Conservation (phyloP, 768 basidiomycete species). For the Kwoniella sp. region DNA sequence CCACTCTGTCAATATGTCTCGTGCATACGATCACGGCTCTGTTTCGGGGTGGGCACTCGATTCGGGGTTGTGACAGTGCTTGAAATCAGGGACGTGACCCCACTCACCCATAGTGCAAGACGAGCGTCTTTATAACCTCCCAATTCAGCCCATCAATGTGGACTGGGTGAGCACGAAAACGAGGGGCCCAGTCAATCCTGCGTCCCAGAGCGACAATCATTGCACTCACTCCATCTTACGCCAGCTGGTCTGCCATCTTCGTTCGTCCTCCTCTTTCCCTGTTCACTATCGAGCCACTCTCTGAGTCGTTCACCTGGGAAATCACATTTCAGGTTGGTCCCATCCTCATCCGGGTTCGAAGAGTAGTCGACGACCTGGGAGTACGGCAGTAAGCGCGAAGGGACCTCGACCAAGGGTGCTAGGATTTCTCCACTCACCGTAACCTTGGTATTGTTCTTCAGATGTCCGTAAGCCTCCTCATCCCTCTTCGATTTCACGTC, state of each 20-base stretch:
- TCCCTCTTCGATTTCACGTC: conserved; percentile 50
- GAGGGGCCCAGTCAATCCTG: background rate
- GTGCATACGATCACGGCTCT: too few relatives aligned
- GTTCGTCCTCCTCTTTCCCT: conserved; percentile 25
- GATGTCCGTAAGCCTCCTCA: conserved; percentile 48
- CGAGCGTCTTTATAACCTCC: conserved; percentile 52
- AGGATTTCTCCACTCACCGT: conserved; percentile 29
- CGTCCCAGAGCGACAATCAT: background rate
- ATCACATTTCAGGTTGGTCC: conserved; percentile 43
- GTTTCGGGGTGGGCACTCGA: too few relatives aligned
- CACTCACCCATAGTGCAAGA: conserved; percentile 44
- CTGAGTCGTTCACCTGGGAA: conserved; percentile 47
- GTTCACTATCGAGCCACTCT: conserved; percentile 48
- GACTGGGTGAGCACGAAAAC: conserved; percentile 18
- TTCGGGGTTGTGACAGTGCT: too few relatives aligned
- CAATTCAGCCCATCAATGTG: conserved; percentile 53
- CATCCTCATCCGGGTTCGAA: conserved; percentile 37
- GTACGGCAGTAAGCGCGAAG: too few relatives aligned
- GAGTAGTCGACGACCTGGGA: conserved; percentile 52
- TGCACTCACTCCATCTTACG: conserved; percentile 52
- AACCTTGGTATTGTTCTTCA: conserved; percentile 40
- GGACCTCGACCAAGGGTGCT: background rate
- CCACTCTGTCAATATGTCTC: background rate
- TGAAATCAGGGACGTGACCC: too few relatives aligned
- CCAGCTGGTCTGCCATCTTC: conserved; percentile 42